A percentile compares a stretch with the other conserved stretches of the same genome.
These are phyloP conservation scores for Acacia acuminata DNA, from an alignment of 306 rosid species.

Conservation along the genomic window DNA sequence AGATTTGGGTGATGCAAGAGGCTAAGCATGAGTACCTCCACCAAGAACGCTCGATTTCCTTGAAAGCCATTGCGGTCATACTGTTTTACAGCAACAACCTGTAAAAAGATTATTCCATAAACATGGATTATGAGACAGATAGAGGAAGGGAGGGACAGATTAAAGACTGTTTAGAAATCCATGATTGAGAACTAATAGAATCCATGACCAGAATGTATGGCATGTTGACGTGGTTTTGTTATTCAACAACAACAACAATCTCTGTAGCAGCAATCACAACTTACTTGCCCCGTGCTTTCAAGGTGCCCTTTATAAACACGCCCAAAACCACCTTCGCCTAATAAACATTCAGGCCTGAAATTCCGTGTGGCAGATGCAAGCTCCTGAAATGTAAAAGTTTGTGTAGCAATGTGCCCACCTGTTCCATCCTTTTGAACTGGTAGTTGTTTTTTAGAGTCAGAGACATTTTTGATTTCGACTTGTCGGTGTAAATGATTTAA, in stretches of 20 bases:
- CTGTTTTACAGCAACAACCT: conserved; percentile 99
- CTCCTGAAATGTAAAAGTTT: conserved; percentile 95
- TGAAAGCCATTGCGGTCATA: conserved; percentile 97
- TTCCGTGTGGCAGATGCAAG: conserved; percentile 95
- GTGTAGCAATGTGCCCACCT: conserved; percentile 91
- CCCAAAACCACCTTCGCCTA: conserved; percentile 99
- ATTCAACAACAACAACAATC: neutral
- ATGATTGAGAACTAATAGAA: neutral
- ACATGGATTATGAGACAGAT: conserved; percentile 14
- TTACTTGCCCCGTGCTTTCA: conserved; percentile 95
- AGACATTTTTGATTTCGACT: conserved; percentile 64
- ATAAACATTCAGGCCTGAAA: conserved; percentile 77
- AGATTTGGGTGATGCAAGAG: conserved; percentile 97
- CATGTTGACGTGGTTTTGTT: too few relatives aligned
- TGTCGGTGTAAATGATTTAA: conserved; percentile 48
- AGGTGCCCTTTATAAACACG: conserved; percentile 92
- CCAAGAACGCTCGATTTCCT: conserved; percentile 96
- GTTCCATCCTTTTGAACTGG: conserved; percentile 79
- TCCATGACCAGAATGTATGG: neutral
- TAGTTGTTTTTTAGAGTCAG: conserved; percentile 79
- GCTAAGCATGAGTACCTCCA: conserved; percentile 99
- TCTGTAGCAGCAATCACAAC: conserved; percentile 30
- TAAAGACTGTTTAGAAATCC: conserved; percentile 4
- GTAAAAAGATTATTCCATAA: conserved; percentile 40
- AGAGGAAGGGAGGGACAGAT: conserved; percentile 5